These are phyloP conservation scores for Amaranthus tricolor DNA, from an alignment of 179 eudicot genomes.

Conservation along the genomic window DNA sequence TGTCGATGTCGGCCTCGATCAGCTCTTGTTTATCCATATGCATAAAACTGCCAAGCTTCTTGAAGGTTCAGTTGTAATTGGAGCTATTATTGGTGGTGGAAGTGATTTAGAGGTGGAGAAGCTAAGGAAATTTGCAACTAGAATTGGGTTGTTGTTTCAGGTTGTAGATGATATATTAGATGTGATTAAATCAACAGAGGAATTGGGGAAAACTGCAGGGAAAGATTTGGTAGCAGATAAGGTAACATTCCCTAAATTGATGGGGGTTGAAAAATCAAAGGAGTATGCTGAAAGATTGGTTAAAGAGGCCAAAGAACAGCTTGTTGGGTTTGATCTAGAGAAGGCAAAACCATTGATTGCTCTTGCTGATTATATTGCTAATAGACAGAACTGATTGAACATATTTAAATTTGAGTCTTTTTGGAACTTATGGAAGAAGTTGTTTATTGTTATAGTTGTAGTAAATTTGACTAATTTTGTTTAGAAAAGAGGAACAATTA, in stretches of 20 bases:
- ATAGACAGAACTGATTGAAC: constrained; percentile 41
- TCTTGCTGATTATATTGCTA: constrained; percentile 61
- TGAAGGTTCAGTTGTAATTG: constrained; percentile 59
- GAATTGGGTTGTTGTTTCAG: constrained; percentile 65
- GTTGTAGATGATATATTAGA: constrained; percentile 72
- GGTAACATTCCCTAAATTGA: constrained; percentile 56
- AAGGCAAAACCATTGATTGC: constrained; percentile 62
- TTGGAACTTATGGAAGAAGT: constrained; percentile 29
- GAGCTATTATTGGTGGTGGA: constrained; percentile 65
- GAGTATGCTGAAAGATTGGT: constrained; percentile 55
- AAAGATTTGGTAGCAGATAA: constrained; percentile 67
- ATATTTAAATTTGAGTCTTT: not conserved
- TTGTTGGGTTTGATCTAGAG: constrained; percentile 44
- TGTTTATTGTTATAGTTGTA: not conserved
- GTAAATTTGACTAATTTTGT: constrained; percentile 26
- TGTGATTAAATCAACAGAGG: constrained; percentile 56
- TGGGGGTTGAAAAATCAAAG: constrained; percentile 61
- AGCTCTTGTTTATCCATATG: constrained; percentile 56
- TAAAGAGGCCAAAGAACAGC: constrained; percentile 45
- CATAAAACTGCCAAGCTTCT: constrained; percentile 64
- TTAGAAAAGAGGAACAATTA: not conserved
- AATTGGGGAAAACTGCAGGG: constrained; percentile 69
- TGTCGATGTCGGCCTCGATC: constrained; percentile 42
- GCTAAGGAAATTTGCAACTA: constrained; percentile 51
- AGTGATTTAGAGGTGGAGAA: constrained; percentile 57